Evolutionary conservation across 179 eudicot genomes (phyloP), one percentile per base, ranked within the genome.

Genomic region (Camellia oleifera): DNA sequence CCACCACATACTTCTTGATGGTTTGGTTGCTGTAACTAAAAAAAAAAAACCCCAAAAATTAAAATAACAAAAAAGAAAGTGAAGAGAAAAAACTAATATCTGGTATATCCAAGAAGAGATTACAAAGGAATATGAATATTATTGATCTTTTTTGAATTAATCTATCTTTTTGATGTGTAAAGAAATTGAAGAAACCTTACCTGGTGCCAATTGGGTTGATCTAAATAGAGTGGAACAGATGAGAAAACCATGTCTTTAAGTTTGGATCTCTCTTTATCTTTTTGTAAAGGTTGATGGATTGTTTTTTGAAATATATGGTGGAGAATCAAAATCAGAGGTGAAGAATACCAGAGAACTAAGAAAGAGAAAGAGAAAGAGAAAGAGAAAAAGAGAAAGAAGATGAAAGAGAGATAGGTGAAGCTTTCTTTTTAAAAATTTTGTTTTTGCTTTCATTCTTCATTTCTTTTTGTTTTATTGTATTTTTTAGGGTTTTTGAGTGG

Each of bases 151-250:
- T 62, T 61, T 17, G 26, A 50, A 72, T 52, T 66, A 61, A 7
- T 69, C 54, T 65, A 82, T 77, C n/a, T 56, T 79, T 44, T 82
- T 10, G 73, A 14, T 69, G 74, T 72, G 54, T 69, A 60, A 84
- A 57, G 69, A 60, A 72, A 78, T 20, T 53, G 57, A 50, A 75
- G 66, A 80, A 79, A 87, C 74, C 46, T 74, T 85, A 92, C 97
- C 91, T 91, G 97, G 75, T 93, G 97, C 97, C 95, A 93, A 85
- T 91, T 91, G 88, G 91, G 89, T 73, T 91, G 91, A 90, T 91
- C 97, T 85, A 88, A 83, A 89, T 91, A 93, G 87, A 86, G 81
- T 62, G 94, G 92, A 90, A 86, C 75, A 14, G 95, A 89, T 79
- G 93, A 86, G 84, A 87, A 91, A 86, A 89, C 93, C 91, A 90